Evolutionary conservation across 495 filamentous ascomycete species (phyloP).

Genomic region (Chlorociboria aeruginascens): DNA sequence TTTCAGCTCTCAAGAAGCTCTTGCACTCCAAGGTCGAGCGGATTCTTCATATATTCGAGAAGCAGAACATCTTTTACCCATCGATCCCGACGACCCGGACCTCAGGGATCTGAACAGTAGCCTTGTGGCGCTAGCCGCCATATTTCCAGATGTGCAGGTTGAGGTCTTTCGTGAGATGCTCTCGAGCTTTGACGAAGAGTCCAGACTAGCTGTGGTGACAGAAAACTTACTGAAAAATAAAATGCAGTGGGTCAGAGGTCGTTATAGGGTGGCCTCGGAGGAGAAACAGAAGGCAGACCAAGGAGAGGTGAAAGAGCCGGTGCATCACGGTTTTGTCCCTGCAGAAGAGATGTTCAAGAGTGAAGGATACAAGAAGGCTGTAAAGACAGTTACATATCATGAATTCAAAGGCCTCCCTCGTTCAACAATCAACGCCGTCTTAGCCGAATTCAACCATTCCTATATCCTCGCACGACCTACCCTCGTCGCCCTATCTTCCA

Average conservation of each 20-base stretch:
- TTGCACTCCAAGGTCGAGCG: constrained; percentile 8
- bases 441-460: constrained; percentile 83
- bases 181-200: constrained; percentile 66
- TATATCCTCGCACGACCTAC: constrained; percentile 68
- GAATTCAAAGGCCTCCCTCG: constrained; percentile 76
- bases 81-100: constrained; percentile 36
- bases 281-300: constrained; percentile 9
- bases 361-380: constrained; percentile 58
- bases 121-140: constrained; percentile 54
- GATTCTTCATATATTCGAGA: constrained; percentile 30
- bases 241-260: constrained; percentile 59
- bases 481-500: constrained; percentile 60
- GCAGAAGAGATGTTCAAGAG: constrained; percentile 63
- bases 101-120: constrained; percentile 64
- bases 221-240: constrained; percentile 74
- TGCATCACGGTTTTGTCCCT: constrained; percentile 34
- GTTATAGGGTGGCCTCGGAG: constrained; percentile 44
- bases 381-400: constrained; percentile 45
- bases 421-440: constrained; percentile 73
- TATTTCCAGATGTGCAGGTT: constrained; percentile 80
- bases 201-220: constrained; percentile 71
- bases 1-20: constrained; percentile 7
- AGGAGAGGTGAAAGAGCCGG: constrained; percentile 1
- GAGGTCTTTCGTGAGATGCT: constrained; percentile 93
- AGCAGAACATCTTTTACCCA: constrained; percentile 29